A percentile compares a stretch with the other conserved stretches of the same genome.
Evolutionary conservation across 1,139 yeast genomes (phyloP).

Genomic region (Geotrichum klebahnii): DNA sequence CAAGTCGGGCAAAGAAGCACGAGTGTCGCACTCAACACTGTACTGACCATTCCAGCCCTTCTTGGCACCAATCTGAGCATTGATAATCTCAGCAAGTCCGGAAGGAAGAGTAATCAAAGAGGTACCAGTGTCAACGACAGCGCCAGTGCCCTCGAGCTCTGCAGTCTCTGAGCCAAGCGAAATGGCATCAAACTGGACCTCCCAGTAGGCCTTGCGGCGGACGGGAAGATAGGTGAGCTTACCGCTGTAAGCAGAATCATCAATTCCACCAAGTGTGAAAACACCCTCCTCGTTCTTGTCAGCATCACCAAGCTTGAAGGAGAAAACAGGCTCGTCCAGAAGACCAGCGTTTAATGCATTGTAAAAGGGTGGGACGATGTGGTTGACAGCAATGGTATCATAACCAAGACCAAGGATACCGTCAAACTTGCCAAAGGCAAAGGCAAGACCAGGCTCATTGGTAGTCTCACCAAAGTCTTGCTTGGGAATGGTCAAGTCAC

Average conservation of each 20-base stretch:
- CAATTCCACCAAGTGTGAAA: slow-evolving; percentile 93
- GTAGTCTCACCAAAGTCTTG: slow-evolving; percentile 98
- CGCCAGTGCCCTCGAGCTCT: slow-evolving; percentile 76
- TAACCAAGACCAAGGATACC: slow-evolving; percentile 95
- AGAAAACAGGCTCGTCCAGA: slow-evolving; percentile 77
- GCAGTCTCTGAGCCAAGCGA: slow-evolving; percentile 91
- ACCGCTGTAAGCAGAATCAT: slow-evolving; percentile 68
- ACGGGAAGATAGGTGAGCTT: slow-evolving; percentile 92
- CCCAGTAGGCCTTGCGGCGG: slow-evolving; percentile 99
- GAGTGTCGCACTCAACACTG: slow-evolving; percentile 78
- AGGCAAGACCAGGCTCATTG: slow-evolving; percentile 93
- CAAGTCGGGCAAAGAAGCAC: slow-evolving; percentile 81
- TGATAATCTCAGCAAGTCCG: slow-evolving; percentile 88
- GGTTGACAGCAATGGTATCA: slow-evolving; percentile 81
- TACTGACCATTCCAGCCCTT: slow-evolving; percentile 98
- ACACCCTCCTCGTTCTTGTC: slow-evolving; percentile 65
- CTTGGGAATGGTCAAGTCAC: slow-evolving; percentile 75
- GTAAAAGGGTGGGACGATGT: slow-evolving; percentile 88
- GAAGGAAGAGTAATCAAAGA: slow-evolving; percentile 92
- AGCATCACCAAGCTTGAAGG: slow-evolving; percentile 83
- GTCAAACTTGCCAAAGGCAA: slow-evolving; percentile 96
- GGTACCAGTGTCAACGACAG: slow-evolving; percentile 98
- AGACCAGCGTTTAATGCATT: slow-evolving; percentile 79
- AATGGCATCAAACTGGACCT: slow-evolving; percentile 84
- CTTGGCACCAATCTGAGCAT: slow-evolving; percentile 93